Base-by-base conservation (phyloP, 169 alveolate species). In the Besnoitia besnoiti region DNA sequence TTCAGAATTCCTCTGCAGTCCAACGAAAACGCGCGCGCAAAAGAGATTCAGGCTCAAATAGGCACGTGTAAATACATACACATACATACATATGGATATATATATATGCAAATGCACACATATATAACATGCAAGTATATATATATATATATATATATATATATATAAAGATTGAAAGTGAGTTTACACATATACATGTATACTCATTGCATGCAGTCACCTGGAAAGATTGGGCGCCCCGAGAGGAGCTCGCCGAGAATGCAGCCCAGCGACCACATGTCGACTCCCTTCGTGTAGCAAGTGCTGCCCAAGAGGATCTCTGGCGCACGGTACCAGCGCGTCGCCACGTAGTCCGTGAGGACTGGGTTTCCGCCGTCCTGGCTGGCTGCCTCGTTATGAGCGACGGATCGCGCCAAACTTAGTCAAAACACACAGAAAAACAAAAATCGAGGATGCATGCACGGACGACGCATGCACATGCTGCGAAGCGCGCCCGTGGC, bases 261-360 rank as follows among this genome's bases (percentile, higher is more conserved):
- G 93, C 99, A 99, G 30, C 99, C 99, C 46, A 99, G 96, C 21
- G 99, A 98, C 99, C 99, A 99, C 99, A 99, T 98, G 94, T 99
- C 99, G 16, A 98, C 99, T 46, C 99, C 99, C 94, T 99, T 98
- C n/a, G 99, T 98, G 95, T 99, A 99, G 39, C 96, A 95, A 19
- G 98, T 97, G 39, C 98, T 96, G 50, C 99, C 99, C 62, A 98
- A 93, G 16, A 98, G 94, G 47, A 98, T 98, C 93, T 98, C 99
- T 0, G 99, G 99, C 0, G 99, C 99, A 75, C 99, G 95, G 93
- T 98, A 93, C 97, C 98, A 96, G 33, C 98, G 92, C 59, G 98
- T 96, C 0, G 98, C 98, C 67, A 96, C 98, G 82, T 96, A 96
- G 90, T 96, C 98, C 16, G 97, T 96, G 30, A 96, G 96, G 51